phyloP scores from a whole-genome alignment of 2,329 filamentous ascomycete genomes.

The Pseudocercospora pini-densiflorae region DNA sequence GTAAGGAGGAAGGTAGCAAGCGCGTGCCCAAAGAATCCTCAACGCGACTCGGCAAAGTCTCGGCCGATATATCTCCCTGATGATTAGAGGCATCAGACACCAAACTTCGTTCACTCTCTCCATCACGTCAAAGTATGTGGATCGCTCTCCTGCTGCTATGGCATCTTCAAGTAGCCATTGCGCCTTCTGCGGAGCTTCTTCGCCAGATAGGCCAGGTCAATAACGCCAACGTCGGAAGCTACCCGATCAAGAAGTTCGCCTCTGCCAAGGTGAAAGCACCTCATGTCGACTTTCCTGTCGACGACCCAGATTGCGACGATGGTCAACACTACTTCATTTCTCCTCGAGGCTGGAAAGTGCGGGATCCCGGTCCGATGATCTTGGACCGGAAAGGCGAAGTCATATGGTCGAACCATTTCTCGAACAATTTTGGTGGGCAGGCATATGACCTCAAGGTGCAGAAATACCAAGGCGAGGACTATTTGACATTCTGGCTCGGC shows the following conservation, averaged over 20 bases:
- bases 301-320: conserved; percentile 23
- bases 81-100: too few species aligned
- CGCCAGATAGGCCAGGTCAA: neutral
- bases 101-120: neutral
- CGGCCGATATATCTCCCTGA: too few species aligned
- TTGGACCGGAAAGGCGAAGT: conserved; percentile 31
- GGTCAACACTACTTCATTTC: conserved; percentile 32
- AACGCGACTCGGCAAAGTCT: too few species aligned
- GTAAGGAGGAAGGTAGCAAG: too few species aligned
- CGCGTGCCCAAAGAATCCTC: too few species aligned
- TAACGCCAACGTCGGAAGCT: neutral
- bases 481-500: conserved; percentile 43
- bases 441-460: conserved; percentile 37
- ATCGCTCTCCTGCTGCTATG: neutral
- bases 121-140: neutral
- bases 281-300: conserved; percentile 19
- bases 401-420: conserved; percentile 32
- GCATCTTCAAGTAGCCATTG: neutral
- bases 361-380: conserved; percentile 34
- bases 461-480: conserved; percentile 38
- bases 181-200: neutral
- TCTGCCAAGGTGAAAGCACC: conserved; percentile 26
- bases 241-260: conserved; percentile 22
- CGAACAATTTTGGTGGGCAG: conserved; percentile 30
- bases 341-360: conserved; percentile 29